A percentile compares a stretch with the other conserved stretches of the same genome.
These are phyloP conservation scores for Verruconis gallopava DNA, from an alignment of 2,329 filamentous ascomycete species.

Conservation along the genomic window DNA sequence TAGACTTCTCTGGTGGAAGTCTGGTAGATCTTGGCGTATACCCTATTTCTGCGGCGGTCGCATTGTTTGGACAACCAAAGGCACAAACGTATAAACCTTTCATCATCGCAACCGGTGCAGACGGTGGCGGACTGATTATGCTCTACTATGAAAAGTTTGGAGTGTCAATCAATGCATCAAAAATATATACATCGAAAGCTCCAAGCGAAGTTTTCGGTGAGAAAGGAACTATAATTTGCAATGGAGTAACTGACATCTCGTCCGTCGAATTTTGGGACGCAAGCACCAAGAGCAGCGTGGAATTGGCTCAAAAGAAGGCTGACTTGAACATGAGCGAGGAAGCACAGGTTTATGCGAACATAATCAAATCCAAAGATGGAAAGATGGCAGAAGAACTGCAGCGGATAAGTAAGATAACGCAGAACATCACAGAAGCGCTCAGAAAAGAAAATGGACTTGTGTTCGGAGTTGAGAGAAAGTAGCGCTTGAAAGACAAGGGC, in stretches of 20 bases:
- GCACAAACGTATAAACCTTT: slow-evolving; percentile 29
- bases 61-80: slow-evolving; percentile 33
- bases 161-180: slow-evolving; percentile 30
- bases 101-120: slow-evolving; percentile 32
- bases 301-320: slow-evolving; percentile 27
- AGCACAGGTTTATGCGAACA: slow-evolving; percentile 32
- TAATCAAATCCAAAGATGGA: slow-evolving; percentile 27
- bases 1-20: slow-evolving; percentile 33
- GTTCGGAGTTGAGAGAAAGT: slow-evolving; percentile 25
- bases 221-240: slow-evolving; percentile 32
- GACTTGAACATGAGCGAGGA: slow-evolving; percentile 35
- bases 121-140: slow-evolving; percentile 32
- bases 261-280: slow-evolving; percentile 29
- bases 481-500: not conserved
- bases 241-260: slow-evolving; percentile 33
- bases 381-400: slow-evolving; percentile 27
- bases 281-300: slow-evolving; percentile 29
- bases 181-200: slow-evolving; percentile 31
- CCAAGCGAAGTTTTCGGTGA: slow-evolving; percentile 35
- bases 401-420: slow-evolving; percentile 27
- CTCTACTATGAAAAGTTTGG: slow-evolving; percentile 32
- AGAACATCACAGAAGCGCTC: slow-evolving; percentile 30
- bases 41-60: slow-evolving; percentile 33
- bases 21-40: slow-evolving; percentile 38
- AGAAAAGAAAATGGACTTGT: slow-evolving; percentile 32